Evolutionary conservation across 257 asterid genomes (phyloP), one percentile per base, ranked within the genome.

Genomic region (Pogostemon cablin): DNA sequence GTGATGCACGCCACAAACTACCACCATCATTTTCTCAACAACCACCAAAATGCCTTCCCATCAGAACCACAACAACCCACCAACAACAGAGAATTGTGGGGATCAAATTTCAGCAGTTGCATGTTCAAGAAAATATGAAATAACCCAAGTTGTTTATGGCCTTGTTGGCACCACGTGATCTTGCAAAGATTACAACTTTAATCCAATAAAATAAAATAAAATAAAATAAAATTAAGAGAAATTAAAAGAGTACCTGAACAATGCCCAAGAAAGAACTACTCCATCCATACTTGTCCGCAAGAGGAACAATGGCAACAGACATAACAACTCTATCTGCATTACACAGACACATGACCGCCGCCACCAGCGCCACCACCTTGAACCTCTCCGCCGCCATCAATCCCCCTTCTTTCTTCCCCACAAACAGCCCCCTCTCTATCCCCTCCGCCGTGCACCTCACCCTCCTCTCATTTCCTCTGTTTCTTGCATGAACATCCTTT

Each of bases 221-320:
- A n/a, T n/a, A n/a, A n/a, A n/a, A n/a, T n/a, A n/a, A n/a, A 2
- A 35, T 5, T 60, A 20, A 32, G 20, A n/a, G 3, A 39, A 32
- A 25, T 25, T 25, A 25, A 49, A 63, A 40, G 6, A 20, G 35
- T 67, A 93, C 98, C 97, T 90, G 98, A 38, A 93, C 96, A 70
- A 93, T 85, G 75, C 98, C 97, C 83, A 90, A 75, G 82, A 93
- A 90, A 17, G 97, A 80, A 73, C 76, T 89, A 48, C 78, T 83
- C 98, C 98, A 93, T 2, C 97, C 97, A 71, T 83, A 61, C 64
- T 91, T 89, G 56, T 90, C 91, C 67, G 98, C 96, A 41, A 93
- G 86, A 49, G 98, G 97, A 52, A 93, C 98, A 42, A 93, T 44
- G 67, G 96, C 98, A n/a, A 93, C 98, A 3, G 97, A 91, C 98